Base-by-base conservation (phyloP, 2,329 filamentous ascomycete genomes). In the Emergomyces pasteurianus region DNA sequence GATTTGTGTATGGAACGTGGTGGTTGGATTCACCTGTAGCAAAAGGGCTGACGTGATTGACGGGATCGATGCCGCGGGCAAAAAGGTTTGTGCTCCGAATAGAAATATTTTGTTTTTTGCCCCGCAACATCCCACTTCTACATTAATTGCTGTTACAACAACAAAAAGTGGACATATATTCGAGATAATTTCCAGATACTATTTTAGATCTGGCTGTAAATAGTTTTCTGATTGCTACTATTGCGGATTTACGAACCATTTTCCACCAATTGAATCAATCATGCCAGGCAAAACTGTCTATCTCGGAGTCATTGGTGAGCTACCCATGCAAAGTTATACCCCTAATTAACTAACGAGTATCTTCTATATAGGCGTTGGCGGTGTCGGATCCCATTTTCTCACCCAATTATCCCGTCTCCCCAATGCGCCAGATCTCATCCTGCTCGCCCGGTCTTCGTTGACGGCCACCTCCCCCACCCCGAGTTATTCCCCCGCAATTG, bases 361-460 rank as follows among this genome's bases (percentile, higher is more conserved):
- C n/a, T 64, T 63, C 62, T 67, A 65, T 70, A 23, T 16, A 95
- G 92, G 94, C 71, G 89, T 88, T 68, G 94, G 94, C 67, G 92
- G 92, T 65, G 94, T 97, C 64, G 94, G 94, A 70, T 92, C 92
- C 76, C 85, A 85, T 77, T 96, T 97, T 80, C 84, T 97, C 65
- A 80, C 81, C 67, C 94, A 97, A 76, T 85, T 97, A 62, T 80
- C 87, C 65, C 78, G 81, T 65, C 84, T 87, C 64, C 85, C 85
- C 46, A 83, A 87, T 49, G 82, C 84, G 7, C 82, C 96, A 62
- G 86, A 83, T 61, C 85, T 97, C 59, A 84, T 92, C 78, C 89
- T 95, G 76, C 86, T 96, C 67, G 86, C 90, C 60, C 91, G 90
- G 60, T 94, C 88, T 74, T 89, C 86, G 69, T 92, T 91, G 74